Evolutionary conservation across 2,329 filamentous ascomycete species (phyloP).

Genomic region (Xylariales sp.): DNA sequence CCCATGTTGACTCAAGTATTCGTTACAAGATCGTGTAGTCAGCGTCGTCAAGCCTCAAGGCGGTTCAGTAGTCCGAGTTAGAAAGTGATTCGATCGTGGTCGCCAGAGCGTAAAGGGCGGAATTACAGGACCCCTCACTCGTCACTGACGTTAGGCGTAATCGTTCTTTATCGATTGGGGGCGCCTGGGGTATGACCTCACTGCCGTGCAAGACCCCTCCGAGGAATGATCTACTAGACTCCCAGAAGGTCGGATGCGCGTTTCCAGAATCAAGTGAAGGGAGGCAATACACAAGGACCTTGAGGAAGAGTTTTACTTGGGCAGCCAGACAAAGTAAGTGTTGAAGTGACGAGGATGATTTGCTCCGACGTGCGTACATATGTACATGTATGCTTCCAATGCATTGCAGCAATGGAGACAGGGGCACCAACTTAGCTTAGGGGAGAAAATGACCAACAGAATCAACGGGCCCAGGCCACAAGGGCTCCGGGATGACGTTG

Average conservation of each 20-base stretch:
- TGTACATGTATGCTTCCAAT: neutral
- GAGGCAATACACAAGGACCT: neutral
- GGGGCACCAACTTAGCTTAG: neutral
- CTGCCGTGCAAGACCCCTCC: conserved; percentile 1
- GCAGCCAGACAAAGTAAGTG: neutral
- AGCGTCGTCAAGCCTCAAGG: too few species aligned
- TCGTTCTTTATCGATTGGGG: conserved; percentile 6
- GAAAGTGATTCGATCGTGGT: too few species aligned
- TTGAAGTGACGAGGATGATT: neutral
- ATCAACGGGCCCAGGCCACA: conserved; percentile 1
- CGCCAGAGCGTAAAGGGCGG: neutral
- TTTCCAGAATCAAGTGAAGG: too few species aligned
- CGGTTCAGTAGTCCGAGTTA: too few species aligned
- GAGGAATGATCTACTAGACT: neutral
- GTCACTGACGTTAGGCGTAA: neutral
- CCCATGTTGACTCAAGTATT: neutral
- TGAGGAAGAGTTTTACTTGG: neutral
- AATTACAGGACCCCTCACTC: conserved; percentile 7
- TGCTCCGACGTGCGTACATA: neutral
- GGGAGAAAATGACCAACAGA: conserved; percentile 4
- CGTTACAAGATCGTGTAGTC: too few species aligned
- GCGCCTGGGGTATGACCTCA: conserved; percentile 5
- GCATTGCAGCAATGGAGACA: too few species aligned
- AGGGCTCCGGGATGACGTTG: conserved; percentile 6
- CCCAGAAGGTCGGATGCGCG: neutral